Evolutionary conservation across 129 eudicot genomes (phyloP).

Genomic region (Gnaphalium uliginosum): DNA sequence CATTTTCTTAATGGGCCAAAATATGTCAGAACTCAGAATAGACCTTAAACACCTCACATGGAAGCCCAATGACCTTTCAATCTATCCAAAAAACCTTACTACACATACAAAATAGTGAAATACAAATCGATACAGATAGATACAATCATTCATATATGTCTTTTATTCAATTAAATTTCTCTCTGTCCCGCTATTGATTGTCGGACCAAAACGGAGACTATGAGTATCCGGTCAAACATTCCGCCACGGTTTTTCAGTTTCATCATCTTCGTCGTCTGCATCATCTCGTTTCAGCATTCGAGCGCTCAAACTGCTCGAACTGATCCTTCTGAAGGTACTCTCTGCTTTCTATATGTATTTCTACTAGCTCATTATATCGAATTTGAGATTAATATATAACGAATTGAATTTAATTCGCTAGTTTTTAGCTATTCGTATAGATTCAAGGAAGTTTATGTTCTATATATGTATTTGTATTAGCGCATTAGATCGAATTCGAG

Average conservation of each 20-base stretch:
- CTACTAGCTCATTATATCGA: background rate
- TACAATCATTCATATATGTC: background rate
- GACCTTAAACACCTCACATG: too few relatives aligned
- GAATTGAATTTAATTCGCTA: background rate
- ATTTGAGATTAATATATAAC: background rate
- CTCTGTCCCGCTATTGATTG: background rate
- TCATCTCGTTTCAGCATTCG: slow-evolving; percentile 13
- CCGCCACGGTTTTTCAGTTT: slow-evolving; percentile 9
- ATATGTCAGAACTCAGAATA: too few relatives aligned
- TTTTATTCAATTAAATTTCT: too few relatives aligned
- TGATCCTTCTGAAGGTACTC: slow-evolving; percentile 50
- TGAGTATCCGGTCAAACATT: slow-evolving; percentile 25
- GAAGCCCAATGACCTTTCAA: background rate
- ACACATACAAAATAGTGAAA: too few relatives aligned
- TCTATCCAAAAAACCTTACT: too few relatives aligned
- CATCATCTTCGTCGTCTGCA: slow-evolving; percentile 25
- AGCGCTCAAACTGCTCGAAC: slow-evolving; percentile 34
- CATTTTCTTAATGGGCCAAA: too few relatives aligned
- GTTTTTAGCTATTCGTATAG: background rate
- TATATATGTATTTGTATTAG: background rate
- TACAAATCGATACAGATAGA: too few relatives aligned
- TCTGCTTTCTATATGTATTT: slow-evolving; percentile 4
- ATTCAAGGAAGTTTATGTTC: too few relatives aligned
- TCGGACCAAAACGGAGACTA: background rate
- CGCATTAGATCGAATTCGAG: background rate